Percentiles rank a stretch among this genome's conserved stretches.
These are phyloP conservation scores for Amanita brunnescens DNA, from an alignment of 768 basidiomycete genomes.

Conservation along the genomic window DNA sequence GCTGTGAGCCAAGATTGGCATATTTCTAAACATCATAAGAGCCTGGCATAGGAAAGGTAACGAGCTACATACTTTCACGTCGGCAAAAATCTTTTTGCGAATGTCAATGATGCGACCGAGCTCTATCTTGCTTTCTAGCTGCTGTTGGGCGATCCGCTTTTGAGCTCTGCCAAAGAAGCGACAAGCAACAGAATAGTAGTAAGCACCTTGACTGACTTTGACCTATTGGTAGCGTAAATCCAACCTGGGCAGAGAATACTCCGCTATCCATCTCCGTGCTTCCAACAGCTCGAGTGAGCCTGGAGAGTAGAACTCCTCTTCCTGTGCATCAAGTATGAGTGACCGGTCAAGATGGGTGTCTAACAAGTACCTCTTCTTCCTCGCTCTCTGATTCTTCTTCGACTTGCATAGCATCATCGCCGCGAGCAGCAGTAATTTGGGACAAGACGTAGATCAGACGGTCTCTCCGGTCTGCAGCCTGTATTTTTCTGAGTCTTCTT, in stretches of 20 bases:
- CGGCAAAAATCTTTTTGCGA: conserved; percentile 80
- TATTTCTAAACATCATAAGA: conserved; percentile 49
- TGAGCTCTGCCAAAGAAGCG: conserved; percentile 74
- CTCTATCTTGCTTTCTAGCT: conserved; percentile 80
- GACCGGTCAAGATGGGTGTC: neutral
- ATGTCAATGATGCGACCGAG: conserved; percentile 86
- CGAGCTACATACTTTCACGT: conserved; percentile 66
- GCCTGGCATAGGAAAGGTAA: neutral
- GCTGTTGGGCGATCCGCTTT: conserved; percentile 88
- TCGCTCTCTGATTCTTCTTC: conserved; percentile 70
- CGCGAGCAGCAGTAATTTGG: conserved; percentile 84
- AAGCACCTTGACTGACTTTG: conserved; percentile 63
- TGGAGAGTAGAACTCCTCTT: conserved; percentile 93
- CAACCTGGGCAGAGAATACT: conserved; percentile 94
- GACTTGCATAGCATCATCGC: conserved; percentile 70
- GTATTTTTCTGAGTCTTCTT: conserved; percentile 12
- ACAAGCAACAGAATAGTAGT: conserved; percentile 39
- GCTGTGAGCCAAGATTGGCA: conserved; percentile 91
- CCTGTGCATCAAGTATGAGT: conserved; percentile 29
- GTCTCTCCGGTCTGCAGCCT: conserved; percentile 95
- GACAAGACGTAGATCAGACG: conserved; percentile 92
- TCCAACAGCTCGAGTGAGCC: conserved; percentile 83
- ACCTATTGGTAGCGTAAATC: conserved; percentile 52
- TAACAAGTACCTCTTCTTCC: conserved; percentile 49
- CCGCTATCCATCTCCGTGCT: conserved; percentile 78